A percentile compares a stretch with the other conserved stretches of the same genome.
These are phyloP conservation scores for Entomortierella lignicola DNA, from an alignment of 192 early-diverging fungal species.

Conservation along the genomic window DNA sequence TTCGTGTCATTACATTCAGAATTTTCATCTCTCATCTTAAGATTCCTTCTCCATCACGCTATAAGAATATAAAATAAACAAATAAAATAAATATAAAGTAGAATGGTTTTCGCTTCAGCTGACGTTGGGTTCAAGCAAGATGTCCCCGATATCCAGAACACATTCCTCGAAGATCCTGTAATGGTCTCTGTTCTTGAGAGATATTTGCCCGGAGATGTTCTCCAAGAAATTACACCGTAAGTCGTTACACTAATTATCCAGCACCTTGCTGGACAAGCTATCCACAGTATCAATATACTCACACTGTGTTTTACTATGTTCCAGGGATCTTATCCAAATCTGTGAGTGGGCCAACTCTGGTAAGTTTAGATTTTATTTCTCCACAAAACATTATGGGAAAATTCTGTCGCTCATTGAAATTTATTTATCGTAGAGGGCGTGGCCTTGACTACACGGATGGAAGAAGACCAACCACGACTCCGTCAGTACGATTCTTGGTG, in stretches of 20 bases:
- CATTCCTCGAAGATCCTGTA: constrained; percentile 56
- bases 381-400: constrained; percentile 9
- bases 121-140: constrained; percentile 48
- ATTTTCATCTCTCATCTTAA: no score
- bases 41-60: neutral
- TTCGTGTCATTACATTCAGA: no score
- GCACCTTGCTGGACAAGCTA: no score
- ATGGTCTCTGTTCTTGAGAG: constrained; percentile 63
- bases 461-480: constrained; percentile 70
- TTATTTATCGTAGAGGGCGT: constrained; percentile 55
- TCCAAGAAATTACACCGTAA: constrained; percentile 60
- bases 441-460: constrained; percentile 60
- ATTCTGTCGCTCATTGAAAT: no score
- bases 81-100: no score
- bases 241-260: no score
- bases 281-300: neutral
- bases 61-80: neutral
- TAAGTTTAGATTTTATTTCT: constrained; percentile 11
- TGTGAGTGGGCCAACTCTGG: constrained; percentile 49
- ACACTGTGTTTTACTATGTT: neutral
- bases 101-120: constrained; percentile 45
- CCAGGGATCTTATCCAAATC: constrained; percentile 42
- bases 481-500: constrained; percentile 79
- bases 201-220: constrained; percentile 54
- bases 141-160: constrained; percentile 33